Conservation (phyloP, 164 flowering plant genomes). For the Buxus sempervirens region DNA sequence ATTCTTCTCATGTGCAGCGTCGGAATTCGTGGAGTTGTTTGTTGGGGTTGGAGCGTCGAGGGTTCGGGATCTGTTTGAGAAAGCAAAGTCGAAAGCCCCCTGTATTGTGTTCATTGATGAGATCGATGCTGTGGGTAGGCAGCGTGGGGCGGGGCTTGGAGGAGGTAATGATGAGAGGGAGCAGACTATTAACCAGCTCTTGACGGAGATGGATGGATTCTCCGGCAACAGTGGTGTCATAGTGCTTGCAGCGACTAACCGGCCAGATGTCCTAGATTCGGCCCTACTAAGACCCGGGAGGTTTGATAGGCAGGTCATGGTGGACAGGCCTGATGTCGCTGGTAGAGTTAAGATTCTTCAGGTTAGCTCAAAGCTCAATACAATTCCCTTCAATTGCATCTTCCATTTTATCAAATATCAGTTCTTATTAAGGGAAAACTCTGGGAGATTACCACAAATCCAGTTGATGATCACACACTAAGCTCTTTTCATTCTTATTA, state of each 20-base stretch:
- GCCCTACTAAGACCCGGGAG: slow-evolving; percentile 97
- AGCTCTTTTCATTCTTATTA: neutral
- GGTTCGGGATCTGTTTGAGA: slow-evolving; percentile 91
- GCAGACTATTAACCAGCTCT: slow-evolving; percentile 90
- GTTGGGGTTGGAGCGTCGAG: slow-evolving; percentile 99
- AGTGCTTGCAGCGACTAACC: slow-evolving; percentile 87
- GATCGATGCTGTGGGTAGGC: slow-evolving; percentile 98
- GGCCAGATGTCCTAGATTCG: slow-evolving; percentile 93
- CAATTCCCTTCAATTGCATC: neutral
- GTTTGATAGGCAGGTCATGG: slow-evolving; percentile 93
- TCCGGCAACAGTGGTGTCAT: slow-evolving; percentile 88
- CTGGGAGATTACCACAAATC: too few relatives aligned
- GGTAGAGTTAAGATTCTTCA: slow-evolving; percentile 92
- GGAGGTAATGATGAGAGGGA: slow-evolving; percentile 99
- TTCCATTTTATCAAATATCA: neutral
- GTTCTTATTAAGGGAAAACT: neutral
- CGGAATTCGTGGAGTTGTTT: slow-evolving; percentile 92
- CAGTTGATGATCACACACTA: neutral
- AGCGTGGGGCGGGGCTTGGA: slow-evolving; percentile 92
- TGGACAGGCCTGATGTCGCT: slow-evolving; percentile 93
- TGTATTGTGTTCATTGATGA: slow-evolving; percentile 98
- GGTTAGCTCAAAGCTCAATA: slow-evolving; percentile 33
- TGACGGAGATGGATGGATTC: slow-evolving; percentile 98
- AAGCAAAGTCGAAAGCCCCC: slow-evolving; percentile 91
- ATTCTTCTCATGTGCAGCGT: slow-evolving; percentile 89